Evolutionary conservation across 2,329 filamentous ascomycete species (phyloP).

Genomic region (Fusarium solani-melongenae): DNA sequence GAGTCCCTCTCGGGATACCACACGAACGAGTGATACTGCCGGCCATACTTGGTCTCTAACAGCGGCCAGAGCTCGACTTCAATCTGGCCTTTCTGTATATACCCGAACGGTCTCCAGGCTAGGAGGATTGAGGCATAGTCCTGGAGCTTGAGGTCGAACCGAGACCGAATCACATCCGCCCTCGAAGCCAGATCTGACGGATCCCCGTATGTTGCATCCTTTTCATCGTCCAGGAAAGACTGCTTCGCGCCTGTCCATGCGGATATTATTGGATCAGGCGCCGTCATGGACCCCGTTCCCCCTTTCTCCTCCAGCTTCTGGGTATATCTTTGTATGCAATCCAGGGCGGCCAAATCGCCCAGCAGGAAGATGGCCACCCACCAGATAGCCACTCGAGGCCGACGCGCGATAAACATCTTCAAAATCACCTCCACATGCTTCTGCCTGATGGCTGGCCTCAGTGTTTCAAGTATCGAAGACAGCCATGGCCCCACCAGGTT

Average conservation of each 20-base stretch:
- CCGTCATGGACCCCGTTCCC: neutral
- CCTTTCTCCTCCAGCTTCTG: neutral
- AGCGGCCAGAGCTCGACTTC: neutral
- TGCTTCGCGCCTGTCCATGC: neutral
- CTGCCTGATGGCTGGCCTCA: neutral
- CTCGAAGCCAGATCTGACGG: neutral
- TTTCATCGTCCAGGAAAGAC: neutral
- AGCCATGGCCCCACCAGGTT: constrained; percentile 1
- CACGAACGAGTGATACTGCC: neutral
- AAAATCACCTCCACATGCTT: neutral
- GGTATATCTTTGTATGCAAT: neutral
- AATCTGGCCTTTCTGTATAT: neutral
- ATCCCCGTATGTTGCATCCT: neutral
- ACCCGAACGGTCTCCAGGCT: constrained; percentile 1
- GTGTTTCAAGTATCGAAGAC: neutral
- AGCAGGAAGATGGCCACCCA: neutral
- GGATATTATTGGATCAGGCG: neutral
- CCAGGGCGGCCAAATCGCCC: neutral
- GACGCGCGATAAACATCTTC: neutral
- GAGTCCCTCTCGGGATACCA: neutral
- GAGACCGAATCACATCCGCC: neutral
- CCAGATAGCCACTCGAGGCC: neutral
- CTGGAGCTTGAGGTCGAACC: neutral
- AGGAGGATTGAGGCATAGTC: neutral
- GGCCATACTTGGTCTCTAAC: neutral